A percentile compares a stretch with the other conserved stretches of the same genome.
Conservation (phyloP, 495 filamentous ascomycete genomes). For the Trichoderma virens region DNA sequence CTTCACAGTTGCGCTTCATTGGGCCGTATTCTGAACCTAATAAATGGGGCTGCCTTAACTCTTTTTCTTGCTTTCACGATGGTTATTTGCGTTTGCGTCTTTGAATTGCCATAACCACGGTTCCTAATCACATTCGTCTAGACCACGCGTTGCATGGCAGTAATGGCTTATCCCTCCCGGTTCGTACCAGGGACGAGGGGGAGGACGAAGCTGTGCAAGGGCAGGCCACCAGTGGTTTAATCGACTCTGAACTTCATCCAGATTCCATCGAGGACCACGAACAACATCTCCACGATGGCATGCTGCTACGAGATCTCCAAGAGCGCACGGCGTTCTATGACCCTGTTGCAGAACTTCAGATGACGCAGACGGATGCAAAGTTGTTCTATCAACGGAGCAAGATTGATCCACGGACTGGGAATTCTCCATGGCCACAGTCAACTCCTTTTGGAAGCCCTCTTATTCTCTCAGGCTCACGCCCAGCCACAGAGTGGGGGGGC, state of each 20-base stretch:
- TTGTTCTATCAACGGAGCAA: constrained; percentile 90
- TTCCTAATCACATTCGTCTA: neutral
- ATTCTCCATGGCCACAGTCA: neutral
- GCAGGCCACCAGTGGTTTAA: neutral
- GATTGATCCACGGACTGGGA: constrained; percentile 34
- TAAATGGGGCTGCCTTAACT: neutral
- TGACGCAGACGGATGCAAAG: constrained; percentile 86
- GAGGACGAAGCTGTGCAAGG: neutral
- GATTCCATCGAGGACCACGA: neutral
- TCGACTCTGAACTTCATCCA: neutral
- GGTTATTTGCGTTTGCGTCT: neutral
- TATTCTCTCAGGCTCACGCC: neutral
- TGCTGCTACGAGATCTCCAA: constrained; percentile 67
- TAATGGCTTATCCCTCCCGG: neutral
- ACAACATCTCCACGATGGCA: constrained; percentile 37
- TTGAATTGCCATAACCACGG: neutral
- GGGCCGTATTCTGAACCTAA: neutral
- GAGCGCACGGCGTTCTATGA: constrained; percentile 79
- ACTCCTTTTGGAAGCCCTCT: constrained; percentile 6
- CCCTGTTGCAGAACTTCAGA: constrained; percentile 78
- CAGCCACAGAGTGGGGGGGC: constrained; percentile 7
- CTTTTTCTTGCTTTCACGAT: neutral
- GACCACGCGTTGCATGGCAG: neutral
- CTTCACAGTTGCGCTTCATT: neutral
- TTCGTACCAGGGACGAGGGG: neutral